Evolutionary conservation across 1,139 yeast species (phyloP).

Genomic region (Suhomyces panamericanus): DNA sequence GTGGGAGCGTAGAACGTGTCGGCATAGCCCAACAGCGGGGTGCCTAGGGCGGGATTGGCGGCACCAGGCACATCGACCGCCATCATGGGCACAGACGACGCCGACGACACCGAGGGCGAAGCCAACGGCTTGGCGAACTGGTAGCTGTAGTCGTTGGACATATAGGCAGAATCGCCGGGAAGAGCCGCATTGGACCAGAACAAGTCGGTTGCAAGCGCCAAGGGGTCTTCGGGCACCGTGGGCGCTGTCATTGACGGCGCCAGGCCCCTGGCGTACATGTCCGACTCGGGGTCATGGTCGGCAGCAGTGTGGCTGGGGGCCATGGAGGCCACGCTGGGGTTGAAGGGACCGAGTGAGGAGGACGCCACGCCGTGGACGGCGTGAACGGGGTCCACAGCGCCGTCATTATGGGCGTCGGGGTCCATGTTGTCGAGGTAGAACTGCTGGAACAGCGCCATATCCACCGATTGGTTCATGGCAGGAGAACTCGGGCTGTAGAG

Average conservation of each 20-base stretch:
- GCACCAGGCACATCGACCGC: constrained; percentile 1
- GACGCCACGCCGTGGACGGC: background rate
- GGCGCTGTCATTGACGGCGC: background rate
- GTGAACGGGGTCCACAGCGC: constrained; percentile 1
- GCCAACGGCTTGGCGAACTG: constrained; percentile 8
- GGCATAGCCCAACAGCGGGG: constrained; percentile 6
- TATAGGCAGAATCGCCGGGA: constrained; percentile 6
- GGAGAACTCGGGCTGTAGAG: background rate
- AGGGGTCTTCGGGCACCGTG: constrained; percentile 2
- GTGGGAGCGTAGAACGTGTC: constrained; percentile 3
- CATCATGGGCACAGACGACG: constrained; percentile 15
- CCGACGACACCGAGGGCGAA: constrained; percentile 15
- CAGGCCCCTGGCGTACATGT: constrained; percentile 6
- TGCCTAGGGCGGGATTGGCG: constrained; percentile 4
- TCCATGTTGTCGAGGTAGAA: constrained; percentile 6
- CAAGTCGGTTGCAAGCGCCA: constrained; percentile 11
- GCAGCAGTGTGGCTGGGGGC: constrained; percentile 3
- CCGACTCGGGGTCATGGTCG: constrained; percentile 9
- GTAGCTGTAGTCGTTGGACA: constrained; percentile 10
- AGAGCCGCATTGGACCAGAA: constrained; percentile 3
- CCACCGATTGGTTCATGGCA: constrained; percentile 9
- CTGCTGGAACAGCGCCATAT: constrained; percentile 10
- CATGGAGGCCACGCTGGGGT: background rate
- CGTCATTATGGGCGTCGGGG: constrained; percentile 7
- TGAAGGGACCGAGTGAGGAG: background rate